phyloP scores from a whole-genome alignment of 768 basidiomycete genomes.

The Pleurotus salmoneostramineus region DNA sequence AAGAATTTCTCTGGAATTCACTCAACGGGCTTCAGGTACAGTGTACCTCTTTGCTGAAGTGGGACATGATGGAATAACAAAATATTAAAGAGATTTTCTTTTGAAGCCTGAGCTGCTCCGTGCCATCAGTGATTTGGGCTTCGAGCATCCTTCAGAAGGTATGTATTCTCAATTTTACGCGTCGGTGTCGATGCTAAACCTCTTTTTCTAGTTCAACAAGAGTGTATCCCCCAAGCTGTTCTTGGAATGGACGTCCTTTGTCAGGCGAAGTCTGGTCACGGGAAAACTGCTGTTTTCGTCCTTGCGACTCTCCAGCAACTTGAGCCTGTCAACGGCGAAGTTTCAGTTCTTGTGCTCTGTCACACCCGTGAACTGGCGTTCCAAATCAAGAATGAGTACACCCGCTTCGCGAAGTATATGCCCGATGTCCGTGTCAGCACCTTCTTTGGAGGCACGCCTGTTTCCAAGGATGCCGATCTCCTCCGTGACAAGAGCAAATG shows the following conservation, averaged over 20 bases:
- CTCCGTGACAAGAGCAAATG: slow-evolving; percentile 96
- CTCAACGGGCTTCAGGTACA: slow-evolving; percentile 97
- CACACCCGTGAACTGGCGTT: slow-evolving; percentile 99
- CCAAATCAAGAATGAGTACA: slow-evolving; percentile 99
- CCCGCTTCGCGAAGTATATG: slow-evolving; percentile 99
- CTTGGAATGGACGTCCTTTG: slow-evolving; percentile 99
- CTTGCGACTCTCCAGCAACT: slow-evolving; percentile 96
- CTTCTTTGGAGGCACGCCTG: slow-evolving; percentile 96
- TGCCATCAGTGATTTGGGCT: slow-evolving; percentile 98
- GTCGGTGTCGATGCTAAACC: slow-evolving; percentile 1
- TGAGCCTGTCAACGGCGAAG: slow-evolving; percentile 97
- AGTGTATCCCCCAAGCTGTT: slow-evolving; percentile 99
- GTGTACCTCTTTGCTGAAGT: slow-evolving; percentile 5
- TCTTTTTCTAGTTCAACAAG: slow-evolving; percentile 82
- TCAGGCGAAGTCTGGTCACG: slow-evolving; percentile 98
- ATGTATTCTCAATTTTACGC: slow-evolving; percentile 13
- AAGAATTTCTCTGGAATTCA: slow-evolving; percentile 99
- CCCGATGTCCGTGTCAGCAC: slow-evolving; percentile 96
- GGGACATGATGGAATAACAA: slow-evolving; percentile 15
- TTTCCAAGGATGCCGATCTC: slow-evolving; percentile 88
- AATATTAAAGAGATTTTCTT: slow-evolving; percentile 78
- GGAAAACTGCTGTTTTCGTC: slow-evolving; percentile 99
- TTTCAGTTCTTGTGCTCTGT: slow-evolving; percentile 95
- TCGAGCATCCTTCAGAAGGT: slow-evolving; percentile 99
- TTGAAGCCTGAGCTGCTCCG: slow-evolving; percentile 95